Evolutionary conservation across 1,139 yeast species (phyloP).

Genomic region (Candida freyschussii): DNA sequence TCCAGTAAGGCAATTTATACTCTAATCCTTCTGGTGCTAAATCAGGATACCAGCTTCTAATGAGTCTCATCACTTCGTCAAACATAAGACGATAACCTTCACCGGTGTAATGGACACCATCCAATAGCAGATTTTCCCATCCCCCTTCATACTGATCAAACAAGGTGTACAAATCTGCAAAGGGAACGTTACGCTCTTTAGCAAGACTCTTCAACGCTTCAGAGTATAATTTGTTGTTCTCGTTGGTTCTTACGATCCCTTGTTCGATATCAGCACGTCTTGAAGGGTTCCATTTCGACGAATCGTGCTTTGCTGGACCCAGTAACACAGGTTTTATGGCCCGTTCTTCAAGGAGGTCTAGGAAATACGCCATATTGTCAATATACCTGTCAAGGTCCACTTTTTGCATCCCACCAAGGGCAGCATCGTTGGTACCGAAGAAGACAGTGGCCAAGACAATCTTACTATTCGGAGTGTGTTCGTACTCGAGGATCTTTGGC

Average conservation of each 20-base stretch:
- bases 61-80: constrained; percentile 36
- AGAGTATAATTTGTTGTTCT: constrained; percentile 42
- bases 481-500: constrained; percentile 43
- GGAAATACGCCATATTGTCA: constrained; percentile 42
- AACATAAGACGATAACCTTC: constrained; percentile 53
- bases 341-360: constrained; percentile 33
- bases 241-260: constrained; percentile 38
- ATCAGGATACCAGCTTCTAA: constrained; percentile 44
- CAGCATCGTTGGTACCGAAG: constrained; percentile 77
- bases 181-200: constrained; percentile 39
- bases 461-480: constrained; percentile 30
- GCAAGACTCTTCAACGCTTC: constrained; percentile 47
- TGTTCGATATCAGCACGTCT: constrained; percentile 28
- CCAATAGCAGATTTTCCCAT: constrained; percentile 35
- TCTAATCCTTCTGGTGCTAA: constrained; percentile 36
- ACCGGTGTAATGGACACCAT: constrained; percentile 68
- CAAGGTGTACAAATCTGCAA: constrained; percentile 47
- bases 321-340: constrained; percentile 49
- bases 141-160: constrained; percentile 30
- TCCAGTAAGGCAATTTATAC: constrained; percentile 36
- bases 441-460: constrained; percentile 51
- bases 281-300: constrained; percentile 31
- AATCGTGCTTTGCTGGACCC: constrained; percentile 62
- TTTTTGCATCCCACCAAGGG: constrained; percentile 43
- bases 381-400: constrained; percentile 47